Evolutionary conservation across 257 asterid genomes (phyloP).

Genomic region (Leptodermis oblonga): DNA sequence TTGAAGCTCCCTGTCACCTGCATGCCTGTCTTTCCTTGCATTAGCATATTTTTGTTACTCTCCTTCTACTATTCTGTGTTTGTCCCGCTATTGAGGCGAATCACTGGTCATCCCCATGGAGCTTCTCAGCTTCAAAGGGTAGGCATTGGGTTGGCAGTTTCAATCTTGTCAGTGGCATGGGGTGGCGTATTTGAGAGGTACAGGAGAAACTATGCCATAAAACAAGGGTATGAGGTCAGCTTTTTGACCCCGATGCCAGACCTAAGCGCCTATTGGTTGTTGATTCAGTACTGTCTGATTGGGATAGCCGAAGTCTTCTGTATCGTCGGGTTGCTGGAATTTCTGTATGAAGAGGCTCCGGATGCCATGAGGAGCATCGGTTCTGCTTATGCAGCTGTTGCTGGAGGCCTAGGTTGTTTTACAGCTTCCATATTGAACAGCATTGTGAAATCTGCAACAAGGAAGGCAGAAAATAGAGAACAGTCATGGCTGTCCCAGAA

Average conservation of each 20-base stretch:
- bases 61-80: slow-evolving; percentile 80
- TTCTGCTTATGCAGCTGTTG: slow-evolving; percentile 95
- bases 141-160: slow-evolving; percentile 91
- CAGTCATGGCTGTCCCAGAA: slow-evolving; percentile 94
- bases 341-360: slow-evolving; percentile 93
- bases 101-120: slow-evolving; percentile 96
- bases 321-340: slow-evolving; percentile 88
- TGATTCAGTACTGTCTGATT: slow-evolving; percentile 89
- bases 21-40: slow-evolving; percentile 98
- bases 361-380: slow-evolving; percentile 99
- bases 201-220: slow-evolving; percentile 72
- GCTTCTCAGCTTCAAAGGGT: slow-evolving; percentile 97
- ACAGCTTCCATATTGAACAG: slow-evolving; percentile 77
- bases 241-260: slow-evolving; percentile 77
- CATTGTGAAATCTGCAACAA: slow-evolving; percentile 66
- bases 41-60: slow-evolving; percentile 83
- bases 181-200: slow-evolving; percentile 79
- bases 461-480: slow-evolving; percentile 45
- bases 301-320: slow-evolving; percentile 96
- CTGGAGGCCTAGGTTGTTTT: slow-evolving; percentile 98
- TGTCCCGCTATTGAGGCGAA: slow-evolving; percentile 72
- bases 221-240: slow-evolving; percentile 66
- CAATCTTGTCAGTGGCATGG: slow-evolving; percentile 78
- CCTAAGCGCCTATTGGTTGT: slow-evolving; percentile 87
- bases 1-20: slow-evolving; percentile 92